Evolutionary conservation across 345 rosid species (phyloP).

Genomic region (Moricandia arvensis): DNA sequence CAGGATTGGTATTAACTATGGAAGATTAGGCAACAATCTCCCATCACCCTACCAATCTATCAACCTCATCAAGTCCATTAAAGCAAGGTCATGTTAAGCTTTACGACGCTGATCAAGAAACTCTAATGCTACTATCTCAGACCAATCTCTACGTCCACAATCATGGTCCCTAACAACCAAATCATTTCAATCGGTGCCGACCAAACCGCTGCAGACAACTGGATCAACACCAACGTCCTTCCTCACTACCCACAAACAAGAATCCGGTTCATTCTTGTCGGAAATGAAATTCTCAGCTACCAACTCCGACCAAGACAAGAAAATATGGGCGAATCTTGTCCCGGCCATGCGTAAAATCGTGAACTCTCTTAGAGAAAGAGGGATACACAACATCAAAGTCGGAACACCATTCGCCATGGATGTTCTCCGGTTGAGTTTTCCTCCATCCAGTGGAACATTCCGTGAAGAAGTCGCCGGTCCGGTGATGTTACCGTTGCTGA

Average conservation of each 20-base stretch:
- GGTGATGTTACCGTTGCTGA: slow-evolving; percentile 29
- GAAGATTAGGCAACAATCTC: slow-evolving; percentile 43
- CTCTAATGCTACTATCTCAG: slow-evolving; percentile 48
- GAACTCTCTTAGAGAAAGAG: slow-evolving; percentile 41
- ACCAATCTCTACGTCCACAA: slow-evolving; percentile 51
- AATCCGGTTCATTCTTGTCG: slow-evolving; percentile 59
- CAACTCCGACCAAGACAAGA: slow-evolving; percentile 40
- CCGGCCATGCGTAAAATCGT: slow-evolving; percentile 64
- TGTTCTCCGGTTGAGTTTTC: slow-evolving; percentile 47
- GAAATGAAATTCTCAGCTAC: slow-evolving; percentile 69
- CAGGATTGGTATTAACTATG: slow-evolving; percentile 37
- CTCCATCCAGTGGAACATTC: slow-evolving; percentile 66
- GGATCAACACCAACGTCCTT: slow-evolving; percentile 47
- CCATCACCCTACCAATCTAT: slow-evolving; percentile 57
- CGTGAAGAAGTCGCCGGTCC: slow-evolving; percentile 48
- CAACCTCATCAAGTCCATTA: slow-evolving; percentile 45
- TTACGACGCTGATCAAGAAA: slow-evolving; percentile 56
- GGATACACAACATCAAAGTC: slow-evolving; percentile 57
- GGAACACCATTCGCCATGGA: slow-evolving; percentile 83
- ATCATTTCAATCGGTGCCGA: slow-evolving; percentile 47
- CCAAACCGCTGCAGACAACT: slow-evolving; percentile 45
- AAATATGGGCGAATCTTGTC: slow-evolving; percentile 51
- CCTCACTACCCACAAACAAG: slow-evolving; percentile 51
- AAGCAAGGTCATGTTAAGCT: slow-evolving; percentile 55
- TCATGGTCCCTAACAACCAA: slow-evolving; percentile 63